A percentile compares a stretch with the other conserved stretches of the same genome.
These are phyloP conservation scores for Onygena corvina DNA, from an alignment of 2,329 filamentous ascomycete species.

Conservation along the genomic window DNA sequence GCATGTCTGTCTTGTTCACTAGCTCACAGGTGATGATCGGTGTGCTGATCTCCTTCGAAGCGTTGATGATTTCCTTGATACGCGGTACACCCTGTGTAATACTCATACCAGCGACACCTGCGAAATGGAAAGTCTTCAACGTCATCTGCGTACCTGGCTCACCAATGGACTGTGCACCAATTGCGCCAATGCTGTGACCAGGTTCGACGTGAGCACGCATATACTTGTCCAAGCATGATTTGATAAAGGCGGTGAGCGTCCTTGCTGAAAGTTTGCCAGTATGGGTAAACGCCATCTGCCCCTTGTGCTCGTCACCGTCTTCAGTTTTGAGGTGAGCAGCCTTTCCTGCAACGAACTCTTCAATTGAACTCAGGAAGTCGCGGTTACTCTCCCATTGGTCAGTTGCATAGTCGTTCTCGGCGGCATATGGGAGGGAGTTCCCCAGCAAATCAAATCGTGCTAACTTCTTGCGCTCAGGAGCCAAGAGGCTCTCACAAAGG, in stretches of 20 bases:
- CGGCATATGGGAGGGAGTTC: conserved; percentile 55
- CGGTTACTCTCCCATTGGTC: conserved; percentile 74
- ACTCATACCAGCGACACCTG: conserved; percentile 98
- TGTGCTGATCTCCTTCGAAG: conserved; percentile 83
- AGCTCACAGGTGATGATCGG: conserved; percentile 84
- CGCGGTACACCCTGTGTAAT: conserved; percentile 97
- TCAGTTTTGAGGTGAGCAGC: conserved; percentile 46
- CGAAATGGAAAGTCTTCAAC: conserved; percentile 98
- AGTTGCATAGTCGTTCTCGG: conserved; percentile 53
- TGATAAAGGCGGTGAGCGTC: conserved; percentile 65
- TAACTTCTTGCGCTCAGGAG: conserved; percentile 54
- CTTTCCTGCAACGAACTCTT: conserved; percentile 54
- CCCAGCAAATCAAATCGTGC: conserved; percentile 49
- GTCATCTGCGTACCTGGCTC: conserved; percentile 99
- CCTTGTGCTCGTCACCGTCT: conserved; percentile 23
- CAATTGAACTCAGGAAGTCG: conserved; percentile 67
- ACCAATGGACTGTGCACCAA: conserved; percentile 94
- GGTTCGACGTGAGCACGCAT: conserved; percentile 84
- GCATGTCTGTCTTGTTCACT: conserved; percentile 59
- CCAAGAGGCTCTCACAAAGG: conserved; percentile 56
- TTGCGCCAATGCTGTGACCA: conserved; percentile 88
- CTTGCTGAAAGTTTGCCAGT: conserved; percentile 71
- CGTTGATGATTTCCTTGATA: conserved; percentile 99
- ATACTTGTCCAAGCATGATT: conserved; percentile 77
- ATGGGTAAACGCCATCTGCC: conserved; percentile 43